phyloP scores from a whole-genome alignment of 345 rosid genomes.

The Sisymbrium altissimum region DNA sequence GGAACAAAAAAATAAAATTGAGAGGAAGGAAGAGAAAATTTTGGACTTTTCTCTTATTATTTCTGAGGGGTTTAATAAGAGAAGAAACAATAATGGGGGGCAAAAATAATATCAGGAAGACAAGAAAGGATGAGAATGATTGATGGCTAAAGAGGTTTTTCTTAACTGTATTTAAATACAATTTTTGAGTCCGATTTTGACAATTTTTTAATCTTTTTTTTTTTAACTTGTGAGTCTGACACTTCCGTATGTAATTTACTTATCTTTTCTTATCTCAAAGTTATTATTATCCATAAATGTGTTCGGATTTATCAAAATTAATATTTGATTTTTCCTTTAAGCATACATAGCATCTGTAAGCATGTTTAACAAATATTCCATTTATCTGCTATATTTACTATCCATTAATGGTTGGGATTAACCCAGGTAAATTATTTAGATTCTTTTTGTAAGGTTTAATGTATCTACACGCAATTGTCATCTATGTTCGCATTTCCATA shows the following conservation, averaged over 20 bases:
- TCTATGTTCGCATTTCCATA: not conserved
- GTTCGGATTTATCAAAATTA: constrained; percentile 3
- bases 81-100: constrained; percentile 13
- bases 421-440: not conserved
- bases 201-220: no score
- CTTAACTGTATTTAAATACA: constrained; percentile 38
- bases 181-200: constrained; percentile 34
- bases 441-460: not conserved
- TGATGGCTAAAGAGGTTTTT: constrained; percentile 14
- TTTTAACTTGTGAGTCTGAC: constrained; percentile 17
- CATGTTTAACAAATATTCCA: not conserved
- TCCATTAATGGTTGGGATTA: not conserved
- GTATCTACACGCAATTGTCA: not conserved
- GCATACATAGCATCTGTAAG: not conserved
- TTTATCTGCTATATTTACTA: not conserved
- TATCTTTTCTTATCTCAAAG: constrained; percentile 15
- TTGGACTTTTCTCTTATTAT: constrained; percentile 22
- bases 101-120: not conserved
- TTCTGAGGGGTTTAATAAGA: not conserved
- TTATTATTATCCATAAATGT: constrained; percentile 12
- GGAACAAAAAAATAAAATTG: not conserved
- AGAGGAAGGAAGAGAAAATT: constrained; percentile 26
- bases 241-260: constrained; percentile 1
- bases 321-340: not conserved
- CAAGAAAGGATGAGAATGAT: constrained; percentile 34